Conservation (phyloP, 2,329 filamentous ascomycete genomes). For the Periconia digitata region DNA sequence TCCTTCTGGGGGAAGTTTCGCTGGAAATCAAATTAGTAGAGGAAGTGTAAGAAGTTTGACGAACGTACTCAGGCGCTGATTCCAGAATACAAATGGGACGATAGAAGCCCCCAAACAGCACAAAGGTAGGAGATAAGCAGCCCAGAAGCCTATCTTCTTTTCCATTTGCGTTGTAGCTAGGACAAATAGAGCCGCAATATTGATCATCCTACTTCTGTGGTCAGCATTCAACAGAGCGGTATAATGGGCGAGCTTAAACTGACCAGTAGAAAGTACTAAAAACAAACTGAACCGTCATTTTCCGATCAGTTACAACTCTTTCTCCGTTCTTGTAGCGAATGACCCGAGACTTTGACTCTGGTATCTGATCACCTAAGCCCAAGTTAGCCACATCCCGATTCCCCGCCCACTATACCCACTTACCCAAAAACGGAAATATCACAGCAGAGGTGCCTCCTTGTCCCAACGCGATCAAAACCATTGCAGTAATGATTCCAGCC, state of each 20-base stretch:
- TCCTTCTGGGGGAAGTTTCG: slow-evolving; percentile 13
- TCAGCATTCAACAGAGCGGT: too few relatives aligned
- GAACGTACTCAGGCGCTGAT: slow-evolving; percentile 16
- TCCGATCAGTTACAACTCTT: slow-evolving; percentile 22
- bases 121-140: slow-evolving; percentile 62
- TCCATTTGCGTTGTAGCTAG: slow-evolving; percentile 70
- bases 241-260: too few relatives aligned
- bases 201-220: too few relatives aligned
- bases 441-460: slow-evolving; percentile 30
- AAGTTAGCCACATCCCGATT: too few relatives aligned
- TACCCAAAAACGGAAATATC: slow-evolving; percentile 33
- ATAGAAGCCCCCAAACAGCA: slow-evolving; percentile 65
- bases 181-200: slow-evolving; percentile 60
- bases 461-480: slow-evolving; percentile 38
- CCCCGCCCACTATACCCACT: too few relatives aligned
- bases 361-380: slow-evolving; percentile 13
- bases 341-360: slow-evolving; percentile 11
- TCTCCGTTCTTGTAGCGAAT: slow-evolving; percentile 18
- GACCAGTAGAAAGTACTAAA: slow-evolving; percentile 39
- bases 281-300: slow-evolving; percentile 30
- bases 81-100: slow-evolving; percentile 49
- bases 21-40: too few relatives aligned
- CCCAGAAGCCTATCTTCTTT: slow-evolving; percentile 67
- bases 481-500: slow-evolving; percentile 24
- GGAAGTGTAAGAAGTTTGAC: too few relatives aligned